Conservation (phyloP, 2,329 filamentous ascomycete genomes). For the Fusarium continuum region DNA sequence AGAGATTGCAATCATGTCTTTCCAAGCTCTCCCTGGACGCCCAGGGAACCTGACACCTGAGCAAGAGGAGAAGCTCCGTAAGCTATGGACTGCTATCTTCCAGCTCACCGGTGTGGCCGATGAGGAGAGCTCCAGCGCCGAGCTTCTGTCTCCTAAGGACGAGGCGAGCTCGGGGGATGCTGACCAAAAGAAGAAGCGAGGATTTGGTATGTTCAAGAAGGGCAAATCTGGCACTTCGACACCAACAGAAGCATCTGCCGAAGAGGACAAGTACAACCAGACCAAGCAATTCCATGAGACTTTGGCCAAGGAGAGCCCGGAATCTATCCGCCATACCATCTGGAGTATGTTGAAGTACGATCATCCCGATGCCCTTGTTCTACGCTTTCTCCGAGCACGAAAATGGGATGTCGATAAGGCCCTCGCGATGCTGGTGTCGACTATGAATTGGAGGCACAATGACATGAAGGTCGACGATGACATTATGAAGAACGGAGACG, state of each 20-base stretch:
- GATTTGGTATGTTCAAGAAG: conserved; percentile 72
- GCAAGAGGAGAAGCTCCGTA: conserved; percentile 86
- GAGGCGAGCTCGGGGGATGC: conserved; percentile 41
- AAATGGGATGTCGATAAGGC: conserved; percentile 97
- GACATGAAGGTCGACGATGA: conserved; percentile 92
- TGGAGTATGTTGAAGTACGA: conserved; percentile 98
- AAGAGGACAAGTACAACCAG: conserved; percentile 93
- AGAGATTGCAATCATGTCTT: conserved; percentile 50
- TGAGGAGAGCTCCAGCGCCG: conserved; percentile 37
- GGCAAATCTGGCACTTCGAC: conserved; percentile 50
- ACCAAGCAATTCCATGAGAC: conserved; percentile 87
- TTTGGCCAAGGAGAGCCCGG: conserved; percentile 77
- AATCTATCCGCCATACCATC: conserved; percentile 80
- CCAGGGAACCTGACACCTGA: conserved; percentile 89
- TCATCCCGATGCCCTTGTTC: conserved; percentile 83
- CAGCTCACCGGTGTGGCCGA: conserved; percentile 74
- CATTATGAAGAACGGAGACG: conserved; percentile 81
- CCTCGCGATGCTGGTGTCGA: conserved; percentile 91
- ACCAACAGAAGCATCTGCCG: conserved; percentile 54
- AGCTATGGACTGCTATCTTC: conserved; percentile 83
- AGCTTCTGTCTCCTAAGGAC: conserved; percentile 28
- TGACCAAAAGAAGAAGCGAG: conserved; percentile 76
- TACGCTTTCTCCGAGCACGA: conserved; percentile 86
- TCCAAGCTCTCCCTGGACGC: conserved; percentile 70
- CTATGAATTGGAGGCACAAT: conserved; percentile 86